Evolutionary conservation across 2,329 filamentous ascomycete species (phyloP), one percentile per base, ranked within the genome.

Genomic region (Sporothrix schenckii): DNA sequence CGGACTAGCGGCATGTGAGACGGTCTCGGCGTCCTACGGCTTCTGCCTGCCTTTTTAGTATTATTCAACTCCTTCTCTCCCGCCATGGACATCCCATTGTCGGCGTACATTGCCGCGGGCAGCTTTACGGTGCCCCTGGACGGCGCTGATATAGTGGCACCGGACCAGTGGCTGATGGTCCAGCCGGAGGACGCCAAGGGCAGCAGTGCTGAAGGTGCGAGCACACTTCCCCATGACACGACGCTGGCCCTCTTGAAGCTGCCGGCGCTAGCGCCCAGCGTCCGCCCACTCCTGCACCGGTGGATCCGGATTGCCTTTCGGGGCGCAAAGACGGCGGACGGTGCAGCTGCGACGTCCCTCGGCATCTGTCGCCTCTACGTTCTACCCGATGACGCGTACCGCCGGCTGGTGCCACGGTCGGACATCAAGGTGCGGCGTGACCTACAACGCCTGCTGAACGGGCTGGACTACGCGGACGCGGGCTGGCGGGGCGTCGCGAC

Each of bases 331-430:
- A 21, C 76, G 76, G 0, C 71, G 74, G 21, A 87, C 84, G 85
- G 78, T 85, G 1, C 78, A 79, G 74, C 87, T 9, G 34, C 34
- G 79, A 82, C n/a, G 80, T 83, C 39, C 4, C 13, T 21, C 19
- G 41, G 49, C 52, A 19, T 24, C 41, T 58, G 66, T 2, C 61
- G 70, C 5, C 80, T 92, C 0, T 89, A 90, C 74, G 74, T 91
- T 4, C 82, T 92, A 2, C 88, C 90, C 2, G 87, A 91, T 73
- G 91, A 94, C 78, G 81, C 87, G 47, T 83, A 85, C 2, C 84
- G 87, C 41, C 77, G 81, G 1, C 77, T 78, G 4, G 80, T 91
- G n/a, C 80, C 85, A 52, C 83, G 88, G 7, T 80, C 79, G 1
- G 80, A 83, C 70, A 74, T 74, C 1, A 77, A 75, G 19, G 77